These are phyloP conservation scores for Vaccinium vitisidaea DNA, from an alignment of 148 eudicot genomes.

Conservation along the genomic window DNA sequence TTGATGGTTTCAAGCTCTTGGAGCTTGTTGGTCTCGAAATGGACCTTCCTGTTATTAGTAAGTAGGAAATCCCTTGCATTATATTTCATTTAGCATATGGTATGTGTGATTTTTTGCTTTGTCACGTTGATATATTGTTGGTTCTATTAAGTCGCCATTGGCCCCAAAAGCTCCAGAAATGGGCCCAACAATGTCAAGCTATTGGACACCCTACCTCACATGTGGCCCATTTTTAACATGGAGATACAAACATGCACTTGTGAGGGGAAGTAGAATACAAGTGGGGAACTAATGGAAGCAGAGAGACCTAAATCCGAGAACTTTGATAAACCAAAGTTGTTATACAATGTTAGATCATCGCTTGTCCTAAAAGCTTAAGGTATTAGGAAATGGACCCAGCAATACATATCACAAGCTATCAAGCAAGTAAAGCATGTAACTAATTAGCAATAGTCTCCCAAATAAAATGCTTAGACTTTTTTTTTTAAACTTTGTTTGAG, in stretches of 20 bases:
- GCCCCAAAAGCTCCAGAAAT: too few relatives aligned
- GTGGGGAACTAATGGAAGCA: neutral
- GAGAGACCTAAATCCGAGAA: neutral
- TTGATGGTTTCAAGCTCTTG: slow-evolving; percentile 94
- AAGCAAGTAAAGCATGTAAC: neutral
- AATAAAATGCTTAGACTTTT: neutral
- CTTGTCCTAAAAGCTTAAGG: neutral
- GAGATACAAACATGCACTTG: neutral
- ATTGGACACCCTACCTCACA: neutral
- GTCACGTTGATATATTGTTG: neutral
- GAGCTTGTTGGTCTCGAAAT: slow-evolving; percentile 83
- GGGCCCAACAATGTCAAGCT: neutral
- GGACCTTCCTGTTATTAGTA: slow-evolving; percentile 93
- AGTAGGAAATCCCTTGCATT: slow-evolving; percentile 19
- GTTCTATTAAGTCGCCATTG: too few relatives aligned
- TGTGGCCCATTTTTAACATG: neutral
- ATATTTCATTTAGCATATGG: neutral
- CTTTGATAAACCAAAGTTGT: neutral
- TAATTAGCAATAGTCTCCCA: neutral
- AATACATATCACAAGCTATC: neutral
- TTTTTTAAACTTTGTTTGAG: slow-evolving; percentile 4
- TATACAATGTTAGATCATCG: neutral
- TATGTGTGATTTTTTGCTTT: neutral
- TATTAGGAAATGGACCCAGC: neutral
- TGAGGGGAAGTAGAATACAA: neutral